Conservation (phyloP, 2,329 filamentous ascomycete genomes). For the Colletotrichum truncatum region DNA sequence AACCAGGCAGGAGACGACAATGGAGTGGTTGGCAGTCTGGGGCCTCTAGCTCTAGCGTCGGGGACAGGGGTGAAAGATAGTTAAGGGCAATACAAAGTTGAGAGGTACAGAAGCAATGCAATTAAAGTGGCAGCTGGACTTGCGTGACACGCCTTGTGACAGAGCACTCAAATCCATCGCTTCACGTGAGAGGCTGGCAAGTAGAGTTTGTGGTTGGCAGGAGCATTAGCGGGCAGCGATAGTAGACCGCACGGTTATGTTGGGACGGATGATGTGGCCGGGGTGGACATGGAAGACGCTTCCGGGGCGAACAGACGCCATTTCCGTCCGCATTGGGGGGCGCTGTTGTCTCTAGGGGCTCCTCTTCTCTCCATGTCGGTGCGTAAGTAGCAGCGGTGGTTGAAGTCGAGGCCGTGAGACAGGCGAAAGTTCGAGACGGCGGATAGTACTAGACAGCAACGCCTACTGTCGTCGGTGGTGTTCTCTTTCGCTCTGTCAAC, state of each 20-base stretch:
- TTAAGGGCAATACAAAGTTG: background rate
- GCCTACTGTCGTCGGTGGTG: conserved; percentile 8
- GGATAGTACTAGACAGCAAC: conserved; percentile 1
- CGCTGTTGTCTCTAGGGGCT: conserved; percentile 10
- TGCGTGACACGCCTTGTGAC: background rate
- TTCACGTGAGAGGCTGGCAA: background rate
- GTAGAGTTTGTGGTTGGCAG: conserved; percentile 7
- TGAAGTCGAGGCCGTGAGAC: conserved; percentile 18
- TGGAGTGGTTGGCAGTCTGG: background rate
- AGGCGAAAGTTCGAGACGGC: conserved; percentile 2
- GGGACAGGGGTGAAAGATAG: background rate
- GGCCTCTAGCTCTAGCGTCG: conserved; percentile 2
- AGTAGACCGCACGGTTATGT: background rate
- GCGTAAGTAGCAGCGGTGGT: conserved; percentile 6
- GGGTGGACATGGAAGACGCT: conserved; percentile 13
- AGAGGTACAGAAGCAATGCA: background rate
- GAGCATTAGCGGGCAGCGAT: conserved; percentile 4
- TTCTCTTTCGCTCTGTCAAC: background rate
- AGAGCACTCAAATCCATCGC: background rate
- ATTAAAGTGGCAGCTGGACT: conserved; percentile 1
- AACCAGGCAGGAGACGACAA: background rate
- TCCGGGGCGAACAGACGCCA: conserved; percentile 22
- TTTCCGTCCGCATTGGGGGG: conserved; percentile 13
- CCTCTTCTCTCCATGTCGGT: conserved; percentile 19
- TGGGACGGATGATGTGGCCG: background rate